These are phyloP conservation scores for Tagetes erecta DNA, from an alignment of 129 eudicot species.

Conservation along the genomic window DNA sequence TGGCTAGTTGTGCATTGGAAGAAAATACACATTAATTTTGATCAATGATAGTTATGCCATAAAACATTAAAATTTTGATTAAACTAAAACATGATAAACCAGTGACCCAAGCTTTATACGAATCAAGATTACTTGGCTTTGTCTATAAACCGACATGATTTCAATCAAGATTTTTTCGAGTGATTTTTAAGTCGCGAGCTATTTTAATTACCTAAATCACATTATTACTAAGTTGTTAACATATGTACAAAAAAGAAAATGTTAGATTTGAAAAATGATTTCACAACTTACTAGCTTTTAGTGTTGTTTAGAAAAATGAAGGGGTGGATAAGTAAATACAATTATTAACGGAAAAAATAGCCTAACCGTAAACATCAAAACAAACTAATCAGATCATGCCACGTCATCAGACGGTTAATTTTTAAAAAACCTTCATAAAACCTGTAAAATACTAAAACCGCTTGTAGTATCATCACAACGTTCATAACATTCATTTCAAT, in stretches of 20 bases:
- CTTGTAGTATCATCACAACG: slow-evolving; percentile 13
- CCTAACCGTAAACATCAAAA: neutral
- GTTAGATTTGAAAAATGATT: too few relatives aligned
- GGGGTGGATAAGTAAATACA: neutral
- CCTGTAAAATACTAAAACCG: slow-evolving; percentile 22
- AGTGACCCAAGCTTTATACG: too few relatives aligned
- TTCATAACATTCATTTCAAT: neutral
- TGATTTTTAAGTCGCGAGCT: too few relatives aligned
- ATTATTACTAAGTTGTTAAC: too few relatives aligned
- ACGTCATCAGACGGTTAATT: slow-evolving; percentile 38
- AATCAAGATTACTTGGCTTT: too few relatives aligned
- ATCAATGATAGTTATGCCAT: too few relatives aligned
- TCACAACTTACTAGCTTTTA: too few relatives aligned
- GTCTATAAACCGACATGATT: too few relatives aligned
- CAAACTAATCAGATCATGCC: slow-evolving; percentile 20
- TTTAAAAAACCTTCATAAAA: slow-evolving; percentile 19
- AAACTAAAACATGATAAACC: too few relatives aligned
- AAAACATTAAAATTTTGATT: too few relatives aligned
- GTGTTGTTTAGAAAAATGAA: neutral
- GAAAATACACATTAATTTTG: neutral
- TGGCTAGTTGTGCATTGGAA: neutral
- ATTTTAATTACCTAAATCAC: too few relatives aligned
- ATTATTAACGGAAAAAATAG: neutral
- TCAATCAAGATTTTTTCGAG: too few relatives aligned
- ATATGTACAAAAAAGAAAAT: neutral